Percentiles rank a stretch among this genome's conserved stretches.
phyloP scores from a whole-genome alignment of 495 filamentous ascomycete species.

The Aspergillus ostianus region DNA sequence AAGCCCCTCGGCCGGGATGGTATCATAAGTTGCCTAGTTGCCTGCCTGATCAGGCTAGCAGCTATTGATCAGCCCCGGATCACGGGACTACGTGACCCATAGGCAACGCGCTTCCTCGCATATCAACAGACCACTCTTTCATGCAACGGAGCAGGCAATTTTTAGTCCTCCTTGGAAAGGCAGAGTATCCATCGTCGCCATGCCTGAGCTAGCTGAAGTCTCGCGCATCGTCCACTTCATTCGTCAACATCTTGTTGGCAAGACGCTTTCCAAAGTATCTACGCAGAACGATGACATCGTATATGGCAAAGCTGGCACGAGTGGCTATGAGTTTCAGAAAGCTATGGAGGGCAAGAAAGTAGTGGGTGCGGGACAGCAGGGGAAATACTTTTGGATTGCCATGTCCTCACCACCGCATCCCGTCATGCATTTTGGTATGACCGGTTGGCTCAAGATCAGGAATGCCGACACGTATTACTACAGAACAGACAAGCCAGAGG shows the following conservation, averaged over 20 bases:
- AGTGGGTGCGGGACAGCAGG: conserved; percentile 72
- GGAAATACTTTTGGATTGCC: conserved; percentile 92
- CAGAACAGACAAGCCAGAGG: conserved; percentile 58
- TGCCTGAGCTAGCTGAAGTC: conserved; percentile 87
- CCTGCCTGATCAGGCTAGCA: conserved; percentile 11
- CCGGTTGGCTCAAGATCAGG: conserved; percentile 84
- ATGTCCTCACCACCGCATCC: conserved; percentile 77
- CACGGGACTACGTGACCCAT: neutral
- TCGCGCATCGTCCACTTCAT: conserved; percentile 84
- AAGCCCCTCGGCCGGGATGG: neutral
- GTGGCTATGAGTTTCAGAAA: conserved; percentile 64
- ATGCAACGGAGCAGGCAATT: neutral
- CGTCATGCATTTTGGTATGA: conserved; percentile 90
- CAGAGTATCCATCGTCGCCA: conserved; percentile 36
- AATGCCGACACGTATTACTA: conserved; percentile 76
- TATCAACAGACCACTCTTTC: neutral
- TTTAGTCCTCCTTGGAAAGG: too few relatives aligned
- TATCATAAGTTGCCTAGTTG: neutral
- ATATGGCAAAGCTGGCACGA: conserved; percentile 85
- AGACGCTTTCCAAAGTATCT: conserved; percentile 67
- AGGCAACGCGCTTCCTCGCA: neutral
- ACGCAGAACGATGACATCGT: conserved; percentile 76
- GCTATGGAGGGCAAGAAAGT: conserved; percentile 77
- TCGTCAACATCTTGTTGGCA: conserved; percentile 75
- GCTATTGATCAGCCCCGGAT: neutral